A percentile compares a stretch with the other conserved stretches of the same genome.
Conservation (phyloP, 768 basidiomycete species). For the Leccinum aurantiacum region DNA sequence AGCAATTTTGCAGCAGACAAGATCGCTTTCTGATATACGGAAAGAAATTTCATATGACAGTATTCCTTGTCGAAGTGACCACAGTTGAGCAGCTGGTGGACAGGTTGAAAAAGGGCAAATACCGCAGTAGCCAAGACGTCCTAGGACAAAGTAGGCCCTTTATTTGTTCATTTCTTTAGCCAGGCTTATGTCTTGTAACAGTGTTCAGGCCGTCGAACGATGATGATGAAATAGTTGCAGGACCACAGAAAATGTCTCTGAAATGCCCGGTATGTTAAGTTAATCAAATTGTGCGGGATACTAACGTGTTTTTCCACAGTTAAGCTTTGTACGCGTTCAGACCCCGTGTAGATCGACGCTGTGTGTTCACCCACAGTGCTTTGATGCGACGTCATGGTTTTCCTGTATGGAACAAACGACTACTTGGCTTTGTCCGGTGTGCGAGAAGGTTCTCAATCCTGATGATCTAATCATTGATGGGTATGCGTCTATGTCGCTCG, state of each 20-base stretch:
- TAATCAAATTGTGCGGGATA: not conserved
- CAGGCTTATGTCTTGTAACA: conserved; percentile 28
- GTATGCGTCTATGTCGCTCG: conserved; percentile 41
- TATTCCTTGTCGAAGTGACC: conserved; percentile 81
- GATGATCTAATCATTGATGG: conserved; percentile 92
- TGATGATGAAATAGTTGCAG: conserved; percentile 92
- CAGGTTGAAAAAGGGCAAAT: conserved; percentile 66
- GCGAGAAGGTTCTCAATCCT: conserved; percentile 72
- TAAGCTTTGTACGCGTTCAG: conserved; percentile 83
- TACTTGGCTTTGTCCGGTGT: conserved; percentile 93
- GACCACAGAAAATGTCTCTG: conserved; percentile 85
- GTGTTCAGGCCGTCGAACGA: conserved; percentile 60
- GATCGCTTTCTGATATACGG: conserved; percentile 36
- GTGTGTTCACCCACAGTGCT: conserved; percentile 92
- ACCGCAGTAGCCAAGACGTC: conserved; percentile 61
- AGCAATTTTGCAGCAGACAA: conserved; percentile 13
- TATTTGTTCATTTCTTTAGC: not conserved
- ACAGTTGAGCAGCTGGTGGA: conserved; percentile 69
- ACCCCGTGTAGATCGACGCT: conserved; percentile 83
- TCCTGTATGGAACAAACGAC: conserved; percentile 96
- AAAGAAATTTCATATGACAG: conserved; percentile 90
- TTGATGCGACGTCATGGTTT: conserved; percentile 93
- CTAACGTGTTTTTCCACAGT: conserved; percentile 37
- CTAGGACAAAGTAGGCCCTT: conserved; percentile 60
- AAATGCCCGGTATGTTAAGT: conserved; percentile 81